phyloP scores from a whole-genome alignment of 2,329 filamentous ascomycete species.

The Fulvia fulva region DNA sequence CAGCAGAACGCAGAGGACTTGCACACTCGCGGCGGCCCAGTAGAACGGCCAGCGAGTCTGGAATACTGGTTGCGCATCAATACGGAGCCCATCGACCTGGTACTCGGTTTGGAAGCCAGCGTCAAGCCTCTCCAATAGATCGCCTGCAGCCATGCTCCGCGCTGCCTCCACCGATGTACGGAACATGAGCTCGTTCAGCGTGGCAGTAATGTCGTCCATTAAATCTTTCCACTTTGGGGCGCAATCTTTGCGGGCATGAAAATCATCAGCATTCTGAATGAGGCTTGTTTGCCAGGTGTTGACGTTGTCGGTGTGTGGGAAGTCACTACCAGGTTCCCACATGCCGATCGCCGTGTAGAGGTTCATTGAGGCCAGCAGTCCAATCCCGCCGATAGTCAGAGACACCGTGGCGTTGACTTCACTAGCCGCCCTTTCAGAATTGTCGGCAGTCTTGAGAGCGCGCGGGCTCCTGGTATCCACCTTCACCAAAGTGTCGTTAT shows the following conservation, averaged over 20 bases:
- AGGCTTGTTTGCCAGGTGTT: constrained; percentile 1
- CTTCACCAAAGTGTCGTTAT: neutral
- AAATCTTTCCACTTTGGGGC: constrained; percentile 4
- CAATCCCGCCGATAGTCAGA: constrained; percentile 4
- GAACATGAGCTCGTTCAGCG: constrained; percentile 8
- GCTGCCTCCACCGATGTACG: constrained; percentile 5
- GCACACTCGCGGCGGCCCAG: neutral
- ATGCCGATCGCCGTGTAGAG: constrained; percentile 1
- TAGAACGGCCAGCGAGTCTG: neutral
- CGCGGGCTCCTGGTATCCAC: neutral
- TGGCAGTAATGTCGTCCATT: neutral
- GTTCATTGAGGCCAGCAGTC: constrained; percentile 3
- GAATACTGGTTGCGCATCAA: neutral
- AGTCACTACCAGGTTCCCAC: neutral
- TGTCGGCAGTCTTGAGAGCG: neutral
- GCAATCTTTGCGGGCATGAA: neutral
- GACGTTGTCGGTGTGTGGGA: constrained; percentile 5
- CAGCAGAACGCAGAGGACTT: neutral
- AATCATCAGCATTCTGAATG: neutral
- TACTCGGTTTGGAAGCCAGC: neutral
- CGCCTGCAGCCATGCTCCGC: neutral
- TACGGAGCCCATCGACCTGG: neutral
- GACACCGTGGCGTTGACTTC: neutral
- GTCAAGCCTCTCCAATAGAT: neutral
- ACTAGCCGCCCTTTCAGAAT: neutral